Base-by-base conservation (phyloP, 1,284 basidiomycete genomes). In the Pseudozyma flocculosa region DNA sequence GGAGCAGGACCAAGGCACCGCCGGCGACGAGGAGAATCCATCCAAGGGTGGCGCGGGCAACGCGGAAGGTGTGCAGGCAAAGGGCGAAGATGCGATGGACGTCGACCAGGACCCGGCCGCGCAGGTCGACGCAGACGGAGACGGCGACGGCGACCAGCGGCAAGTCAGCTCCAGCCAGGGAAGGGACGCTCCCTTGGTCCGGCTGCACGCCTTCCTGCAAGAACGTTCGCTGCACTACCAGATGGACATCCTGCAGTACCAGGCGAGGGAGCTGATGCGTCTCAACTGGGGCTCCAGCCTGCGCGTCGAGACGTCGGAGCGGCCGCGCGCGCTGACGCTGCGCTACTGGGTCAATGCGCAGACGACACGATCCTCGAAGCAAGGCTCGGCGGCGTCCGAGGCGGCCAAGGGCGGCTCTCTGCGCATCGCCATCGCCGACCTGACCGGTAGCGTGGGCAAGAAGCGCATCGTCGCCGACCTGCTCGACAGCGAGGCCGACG, bases 181-280 rank as follows among this genome's bases (percentile, higher is more conserved):
- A 30, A 50, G 53, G 5, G 71, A 71, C 22, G 54, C 61, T 4
- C 66, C 72, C 15, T 41, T 70, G 3, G 37, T 56, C 10, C 41
- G 63, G 17, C 58, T 74, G 21, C 73, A 67, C 43, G 50, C 64
- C 18, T 65, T 74, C 46, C 45, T 76, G 18, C 68, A 68, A 43
- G 68, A 72, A 50, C 63, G 71, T 21, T 56, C 75, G 2, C 52
- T 76, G 10, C 61, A 73, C 30, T 73, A 76, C 29, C 74, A 72
- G 48, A 60, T 78, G 37, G 68, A 73, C 40, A 75, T 76, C 36
- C 43, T 78, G 23, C 53, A 68, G 18, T 63, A 64, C 24, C 75
- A 78, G 44, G 62, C 70, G 0, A 52, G 63, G 40, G 62, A 72
- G 34, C 56, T 74, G 13, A 45, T 53, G 21, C 56, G 62, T 1